phyloP scores from a whole-genome alignment of 2,329 filamentous ascomycete genomes.

The Lasiodiplodia sp. region DNA sequence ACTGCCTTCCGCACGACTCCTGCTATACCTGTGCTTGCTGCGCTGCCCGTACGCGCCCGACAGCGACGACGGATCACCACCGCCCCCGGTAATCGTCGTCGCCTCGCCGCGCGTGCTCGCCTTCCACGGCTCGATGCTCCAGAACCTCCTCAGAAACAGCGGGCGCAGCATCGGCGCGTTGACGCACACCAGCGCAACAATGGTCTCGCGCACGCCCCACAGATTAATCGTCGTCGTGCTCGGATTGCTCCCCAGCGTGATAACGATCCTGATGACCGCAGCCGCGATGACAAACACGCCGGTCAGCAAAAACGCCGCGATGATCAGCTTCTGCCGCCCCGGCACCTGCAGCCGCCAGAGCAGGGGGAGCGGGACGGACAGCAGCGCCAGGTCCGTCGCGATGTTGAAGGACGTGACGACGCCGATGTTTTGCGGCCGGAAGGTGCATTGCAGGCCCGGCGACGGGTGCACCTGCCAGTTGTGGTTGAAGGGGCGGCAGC shows the following conservation, averaged over 20 bases:
- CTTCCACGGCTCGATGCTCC: slow-evolving; percentile 29
- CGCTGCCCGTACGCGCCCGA: background rate
- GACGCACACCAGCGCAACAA: slow-evolving; percentile 45
- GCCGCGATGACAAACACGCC: slow-evolving; percentile 48
- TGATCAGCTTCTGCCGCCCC: slow-evolving; percentile 41
- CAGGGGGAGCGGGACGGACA: slow-evolving; percentile 45
- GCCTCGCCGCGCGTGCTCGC: background rate
- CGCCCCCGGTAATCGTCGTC: background rate
- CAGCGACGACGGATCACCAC: background rate
- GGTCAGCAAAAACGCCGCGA: slow-evolving; percentile 43
- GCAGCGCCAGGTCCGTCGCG: slow-evolving; percentile 42
- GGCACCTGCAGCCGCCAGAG: slow-evolving; percentile 44
- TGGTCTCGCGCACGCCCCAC: slow-evolving; percentile 48
- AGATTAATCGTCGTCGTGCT: slow-evolving; percentile 44
- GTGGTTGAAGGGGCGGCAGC: slow-evolving; percentile 38
- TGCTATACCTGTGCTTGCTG: background rate
- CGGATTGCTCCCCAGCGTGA: slow-evolving; percentile 41
- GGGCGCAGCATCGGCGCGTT: slow-evolving; percentile 46
- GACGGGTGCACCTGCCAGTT: slow-evolving; percentile 42
- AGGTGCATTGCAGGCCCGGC: slow-evolving; percentile 39
- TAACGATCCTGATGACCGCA: slow-evolving; percentile 43
- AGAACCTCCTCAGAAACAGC: slow-evolving; percentile 40
- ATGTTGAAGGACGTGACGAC: slow-evolving; percentile 41
- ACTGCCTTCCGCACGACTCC: background rate
- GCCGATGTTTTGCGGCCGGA: slow-evolving; percentile 41